Evolutionary conservation across 352 stramenopile species (phyloP), one percentile per base, ranked within the genome.

Genomic region (Elongisporangium undulatum): DNA sequence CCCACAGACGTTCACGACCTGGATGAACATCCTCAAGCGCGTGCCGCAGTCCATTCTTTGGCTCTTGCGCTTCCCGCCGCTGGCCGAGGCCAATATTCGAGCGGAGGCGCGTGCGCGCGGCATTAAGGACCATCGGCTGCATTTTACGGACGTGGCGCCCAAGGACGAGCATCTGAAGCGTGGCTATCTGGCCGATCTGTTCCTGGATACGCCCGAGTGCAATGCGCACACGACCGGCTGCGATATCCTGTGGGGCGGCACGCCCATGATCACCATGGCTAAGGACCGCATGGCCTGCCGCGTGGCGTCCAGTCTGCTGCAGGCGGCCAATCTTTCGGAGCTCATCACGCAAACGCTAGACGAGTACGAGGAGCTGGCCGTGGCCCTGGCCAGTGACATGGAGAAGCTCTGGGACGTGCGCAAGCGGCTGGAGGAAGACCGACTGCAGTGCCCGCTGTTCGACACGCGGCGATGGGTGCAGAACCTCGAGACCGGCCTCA

Each of bases 11-110:
- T 98, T 98, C 68, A 75, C 72, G 16, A 85, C 80, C 10, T 98
- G 95, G 95, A 96, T 96, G 81, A 87, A 92, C 55, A 96, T 98
- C 55, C 70, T 98, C 16, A 92, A 94, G 68, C 82, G 89, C 51
- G 92, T 98, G 26, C 89, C 87, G 8, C 90, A 97, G 59, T 89
- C 85, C 45, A 72, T 98, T 20, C 66, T 98, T 29, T 97, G 94
- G 90, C 72, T 98, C 26, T 59, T 98, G 60, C 74, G 86, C 21
- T 97, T 97, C 60, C 89, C 74, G 34, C 83, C 68, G 29, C 76
- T 92, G 4, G 81, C 79, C 0, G 89, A 98, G 56, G 73, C 76
- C 3, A 97, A 98, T 66, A 82, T 98, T 45, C 72, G 79, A 9
- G 82, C 75, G 0, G 92, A 97, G 53, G 92, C 90, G 0, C 63